phyloP scores from a whole-genome alignment of 208 protist species.

The Wallacemonas collosoma region DNA sequence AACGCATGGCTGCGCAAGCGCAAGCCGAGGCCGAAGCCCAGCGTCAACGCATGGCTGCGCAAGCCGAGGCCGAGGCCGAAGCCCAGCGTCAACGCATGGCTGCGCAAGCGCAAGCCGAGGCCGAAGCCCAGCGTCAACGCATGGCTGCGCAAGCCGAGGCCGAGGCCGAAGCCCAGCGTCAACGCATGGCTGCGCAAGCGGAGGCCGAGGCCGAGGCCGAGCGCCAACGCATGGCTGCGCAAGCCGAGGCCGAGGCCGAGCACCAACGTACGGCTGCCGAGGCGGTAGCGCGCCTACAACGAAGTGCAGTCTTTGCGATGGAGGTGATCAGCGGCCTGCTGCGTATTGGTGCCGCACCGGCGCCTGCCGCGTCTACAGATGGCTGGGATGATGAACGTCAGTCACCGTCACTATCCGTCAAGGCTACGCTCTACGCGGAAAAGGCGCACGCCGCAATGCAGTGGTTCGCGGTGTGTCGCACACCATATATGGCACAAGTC shows the following conservation, averaged over 20 bases:
- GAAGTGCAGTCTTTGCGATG: neutral
- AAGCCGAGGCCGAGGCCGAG: slow-evolving; percentile 1
- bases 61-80: slow-evolving; percentile 10
- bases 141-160: no score
- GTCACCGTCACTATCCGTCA: neutral
- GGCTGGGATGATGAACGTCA: neutral
- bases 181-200: no score
- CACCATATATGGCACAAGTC: neutral
- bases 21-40: slow-evolving; percentile 19
- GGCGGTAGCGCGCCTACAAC: neutral
- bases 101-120: neutral
- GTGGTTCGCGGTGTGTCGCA: neutral
- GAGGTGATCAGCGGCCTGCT: neutral
- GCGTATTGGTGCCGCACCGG: slow-evolving; percentile 19
- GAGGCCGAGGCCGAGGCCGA: neutral
- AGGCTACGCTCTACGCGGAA: neutral
- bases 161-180: neutral
- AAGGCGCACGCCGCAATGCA: neutral
- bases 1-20: neutral
- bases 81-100: neutral
- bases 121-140: slow-evolving; percentile 10
- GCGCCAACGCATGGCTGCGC: slow-evolving; percentile 9
- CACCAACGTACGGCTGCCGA: neutral
- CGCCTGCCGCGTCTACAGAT: slow-evolving; percentile 23
- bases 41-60: slow-evolving; percentile 18